phyloP scores from a whole-genome alignment of 345 rosid species.

The Brassica cretica region DNA sequence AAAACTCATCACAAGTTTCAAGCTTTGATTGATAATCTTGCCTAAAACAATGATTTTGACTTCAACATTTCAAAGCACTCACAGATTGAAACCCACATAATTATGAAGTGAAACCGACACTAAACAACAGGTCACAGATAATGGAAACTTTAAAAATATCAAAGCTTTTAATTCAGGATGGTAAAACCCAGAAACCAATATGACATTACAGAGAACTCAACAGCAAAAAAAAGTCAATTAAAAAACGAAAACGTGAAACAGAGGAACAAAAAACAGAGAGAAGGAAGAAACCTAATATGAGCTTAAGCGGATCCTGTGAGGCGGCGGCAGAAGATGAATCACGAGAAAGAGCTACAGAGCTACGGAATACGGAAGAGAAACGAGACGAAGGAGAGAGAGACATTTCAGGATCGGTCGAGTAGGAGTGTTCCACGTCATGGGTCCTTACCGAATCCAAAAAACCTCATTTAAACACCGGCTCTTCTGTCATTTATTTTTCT shows the following conservation, averaged over 20 bases:
- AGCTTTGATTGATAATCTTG: background rate
- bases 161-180: background rate
- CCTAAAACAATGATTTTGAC: background rate
- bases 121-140: slow-evolving; percentile 17
- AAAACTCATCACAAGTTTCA: slow-evolving; percentile 12
- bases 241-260: background rate
- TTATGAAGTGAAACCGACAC: background rate
- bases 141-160: background rate
- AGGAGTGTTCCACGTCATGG: too few relatives aligned
- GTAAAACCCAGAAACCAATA: background rate
- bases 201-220: background rate
- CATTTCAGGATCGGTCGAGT: too few relatives aligned
- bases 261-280: background rate
- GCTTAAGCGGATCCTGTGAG: slow-evolving; percentile 52
- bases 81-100: too few relatives aligned
- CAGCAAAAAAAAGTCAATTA: background rate
- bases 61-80: background rate
- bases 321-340: slow-evolving; percentile 15
- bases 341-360: too few relatives aligned
- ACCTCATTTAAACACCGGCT: too few relatives aligned
- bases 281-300: slow-evolving; percentile 53
- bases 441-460: too few relatives aligned
- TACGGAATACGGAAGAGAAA: too few relatives aligned
- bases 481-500: too few relatives aligned
- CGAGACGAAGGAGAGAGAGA: too few relatives aligned